Evolutionary conservation across 2,329 filamentous ascomycete species (phyloP), one percentile per base, ranked within the genome.

Genomic region (Colletotrichum navitas): DNA sequence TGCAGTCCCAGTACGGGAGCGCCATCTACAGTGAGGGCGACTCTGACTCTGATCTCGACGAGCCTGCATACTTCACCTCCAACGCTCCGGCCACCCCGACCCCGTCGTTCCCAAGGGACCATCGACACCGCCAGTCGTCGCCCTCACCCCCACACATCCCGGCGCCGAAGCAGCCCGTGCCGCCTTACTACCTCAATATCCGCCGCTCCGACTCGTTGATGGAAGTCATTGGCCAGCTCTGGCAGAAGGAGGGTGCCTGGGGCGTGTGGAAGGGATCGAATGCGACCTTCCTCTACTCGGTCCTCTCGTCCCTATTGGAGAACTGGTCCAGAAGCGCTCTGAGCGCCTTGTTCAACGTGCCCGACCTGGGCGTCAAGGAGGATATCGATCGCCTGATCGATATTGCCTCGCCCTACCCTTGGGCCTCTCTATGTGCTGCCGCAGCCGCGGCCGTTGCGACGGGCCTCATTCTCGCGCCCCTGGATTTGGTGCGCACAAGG

Each of bases 251-350:
- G 79, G 94, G 94, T 45, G 92, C 92, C 0, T 95, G 94, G 87
- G 96, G 96, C 5, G 91, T 98, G 6, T 99, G 95, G 95, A 98
- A 98, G 80, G 91, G 92, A 11, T 94, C 94, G 47, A 98, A 98
- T 79, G 90, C 93, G 18, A 97, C 94, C 1, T 99, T 98, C 78
- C 86, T 98, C 61, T 97, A 98, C 82, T 93, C 91, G 0, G 89
- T 98, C 58, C 86, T 98, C 24, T 89, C 95, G 73, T 94, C 94
- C 14, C 92, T 97, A 10, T 84, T 97, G 39, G 96, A 98, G 80
- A 95, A 94, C 76, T 99, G 97, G 91, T 93, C 95, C 12, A 90
- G 94, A 76, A 96, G 94, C 77, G 88, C 98, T 63, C 86, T 98
- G n/a, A 94, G 94, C 55, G 95, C 96, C 1, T 86, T 98, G 7